Conservation (phyloP, 768 basidiomycete genomes). For the Russula sp. region DNA sequence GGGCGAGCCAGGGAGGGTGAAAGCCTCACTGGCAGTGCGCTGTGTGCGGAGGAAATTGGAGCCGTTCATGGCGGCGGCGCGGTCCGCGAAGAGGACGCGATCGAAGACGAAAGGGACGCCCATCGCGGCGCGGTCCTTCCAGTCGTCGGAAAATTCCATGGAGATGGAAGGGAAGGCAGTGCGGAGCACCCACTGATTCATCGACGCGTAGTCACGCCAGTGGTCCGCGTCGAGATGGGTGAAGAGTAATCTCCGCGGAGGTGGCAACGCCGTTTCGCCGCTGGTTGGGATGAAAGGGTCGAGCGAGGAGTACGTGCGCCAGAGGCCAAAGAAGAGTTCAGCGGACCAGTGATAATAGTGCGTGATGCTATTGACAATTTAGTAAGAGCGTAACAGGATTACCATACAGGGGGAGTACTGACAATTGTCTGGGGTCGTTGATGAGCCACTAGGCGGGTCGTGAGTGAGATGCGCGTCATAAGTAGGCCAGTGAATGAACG, state of each 20-base stretch:
- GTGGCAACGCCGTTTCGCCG: constrained; percentile 66
- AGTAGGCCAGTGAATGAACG: constrained; percentile 23
- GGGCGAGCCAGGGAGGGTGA: constrained; percentile 62
- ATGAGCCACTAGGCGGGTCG: constrained; percentile 50
- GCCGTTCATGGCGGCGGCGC: constrained; percentile 75
- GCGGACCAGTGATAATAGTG: constrained; percentile 95
- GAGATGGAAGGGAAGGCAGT: constrained; percentile 72
- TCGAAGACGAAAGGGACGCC: constrained; percentile 71
- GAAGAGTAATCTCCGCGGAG: constrained; percentile 71
- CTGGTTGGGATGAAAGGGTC: constrained; percentile 58
- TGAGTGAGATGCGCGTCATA: constrained; percentile 1
- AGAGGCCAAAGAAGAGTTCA: constrained; percentile 86
- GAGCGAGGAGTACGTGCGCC: constrained; percentile 80
- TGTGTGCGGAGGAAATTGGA: constrained; percentile 59
- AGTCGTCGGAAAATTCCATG: constrained; percentile 78
- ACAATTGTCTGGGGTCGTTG: constrained; percentile 87
- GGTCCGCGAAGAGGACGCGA: constrained; percentile 82
- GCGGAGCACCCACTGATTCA: constrained; percentile 85
- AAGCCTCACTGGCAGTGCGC: constrained; percentile 69
- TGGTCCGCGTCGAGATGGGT: constrained; percentile 62
- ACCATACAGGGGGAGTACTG: constrained; percentile 25
- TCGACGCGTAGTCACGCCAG: constrained; percentile 86
- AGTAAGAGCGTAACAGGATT: background rate
- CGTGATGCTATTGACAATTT: constrained; percentile 49
- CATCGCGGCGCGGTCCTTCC: constrained; percentile 69